These are phyloP conservation scores for Aspergillus ustus DNA, from an alignment of 2,329 filamentous ascomycete species.

Conservation along the genomic window DNA sequence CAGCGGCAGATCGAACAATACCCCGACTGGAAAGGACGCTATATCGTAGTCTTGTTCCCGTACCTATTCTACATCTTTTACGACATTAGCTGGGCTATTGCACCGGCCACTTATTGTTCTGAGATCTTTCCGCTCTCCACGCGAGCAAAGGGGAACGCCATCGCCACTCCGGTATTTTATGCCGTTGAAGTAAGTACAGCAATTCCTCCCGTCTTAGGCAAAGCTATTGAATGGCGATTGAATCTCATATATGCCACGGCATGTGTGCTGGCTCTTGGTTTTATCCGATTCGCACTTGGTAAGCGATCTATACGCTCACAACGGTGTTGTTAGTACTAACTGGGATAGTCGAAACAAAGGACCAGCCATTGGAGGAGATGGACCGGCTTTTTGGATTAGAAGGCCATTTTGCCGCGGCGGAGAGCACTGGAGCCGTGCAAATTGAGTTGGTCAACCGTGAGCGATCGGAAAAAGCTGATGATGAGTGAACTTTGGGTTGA, in stretches of 20 bases:
- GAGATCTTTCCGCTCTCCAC: slow-evolving; percentile 25
- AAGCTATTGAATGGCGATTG: slow-evolving; percentile 26
- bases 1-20: slow-evolving; percentile 23
- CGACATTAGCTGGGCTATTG: slow-evolving; percentile 28
- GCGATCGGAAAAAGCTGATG: background rate
- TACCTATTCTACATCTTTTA: slow-evolving; percentile 30
- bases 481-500: background rate
- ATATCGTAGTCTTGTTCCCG: slow-evolving; percentile 25
- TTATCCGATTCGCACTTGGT: slow-evolving; percentile 26
- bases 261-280: slow-evolving; percentile 24
- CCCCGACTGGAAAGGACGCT: slow-evolving; percentile 17
- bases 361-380: slow-evolving; percentile 25
- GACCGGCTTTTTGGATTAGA: slow-evolving; percentile 25
- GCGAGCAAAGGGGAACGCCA: slow-evolving; percentile 18
- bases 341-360: slow-evolving; percentile 24
- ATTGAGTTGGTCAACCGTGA: background rate
- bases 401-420: slow-evolving; percentile 17
- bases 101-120: slow-evolving; percentile 27
- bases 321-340: background rate
- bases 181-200: background rate
- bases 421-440: background rate
- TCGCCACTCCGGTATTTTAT: slow-evolving; percentile 24
- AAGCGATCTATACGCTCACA: background rate
- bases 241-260: slow-evolving; percentile 28
- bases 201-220: slow-evolving; percentile 18